Percentiles rank a stretch among this genome's conserved stretches.
phyloP scores from a whole-genome alignment of 805 yeast genomes.

The Maudiozyma barnettii region DNA sequence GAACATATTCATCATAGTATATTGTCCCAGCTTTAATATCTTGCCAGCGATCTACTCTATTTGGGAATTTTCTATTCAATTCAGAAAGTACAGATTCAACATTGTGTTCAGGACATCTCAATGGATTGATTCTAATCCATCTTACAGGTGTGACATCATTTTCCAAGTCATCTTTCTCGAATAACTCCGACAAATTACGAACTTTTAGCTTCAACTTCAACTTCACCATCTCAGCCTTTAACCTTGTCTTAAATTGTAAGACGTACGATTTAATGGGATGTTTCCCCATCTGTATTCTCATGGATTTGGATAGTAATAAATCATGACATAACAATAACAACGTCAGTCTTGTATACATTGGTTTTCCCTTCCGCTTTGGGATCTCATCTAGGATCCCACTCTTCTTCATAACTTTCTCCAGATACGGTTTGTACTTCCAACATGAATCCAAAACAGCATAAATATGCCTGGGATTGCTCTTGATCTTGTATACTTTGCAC shows the following conservation, averaged over 20 bases:
- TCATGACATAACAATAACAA: constrained; percentile 66
- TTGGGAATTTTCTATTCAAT: constrained; percentile 30
- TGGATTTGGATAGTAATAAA: constrained; percentile 59
- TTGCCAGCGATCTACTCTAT: constrained; percentile 36
- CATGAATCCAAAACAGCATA: constrained; percentile 79
- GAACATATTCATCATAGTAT: constrained; percentile 64
- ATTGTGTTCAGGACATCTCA: constrained; percentile 33
- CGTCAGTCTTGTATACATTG: constrained; percentile 33
- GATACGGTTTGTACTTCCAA: constrained; percentile 55
- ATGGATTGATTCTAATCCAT: constrained; percentile 70
- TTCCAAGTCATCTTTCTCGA: constrained; percentile 39
- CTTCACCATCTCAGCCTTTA: constrained; percentile 73
- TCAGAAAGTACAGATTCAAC: constrained; percentile 21
- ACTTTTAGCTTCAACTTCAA: constrained; percentile 67
- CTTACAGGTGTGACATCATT: constrained; percentile 60
- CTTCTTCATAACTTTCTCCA: constrained; percentile 53
- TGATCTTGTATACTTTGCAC: constrained; percentile 37
- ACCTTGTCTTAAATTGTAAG: constrained; percentile 66
- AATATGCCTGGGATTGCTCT: constrained; percentile 71
- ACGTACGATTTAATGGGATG: constrained; percentile 78
- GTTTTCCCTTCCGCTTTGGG: constrained; percentile 39
- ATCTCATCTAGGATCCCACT: constrained; percentile 49
- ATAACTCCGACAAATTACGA: constrained; percentile 41
- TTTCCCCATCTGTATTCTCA: constrained; percentile 83
- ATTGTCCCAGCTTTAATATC: constrained; percentile 46